These are phyloP conservation scores for Pseudogymnoascus sp. DNA, from an alignment of 2,329 filamentous ascomycete genomes.

Conservation along the genomic window DNA sequence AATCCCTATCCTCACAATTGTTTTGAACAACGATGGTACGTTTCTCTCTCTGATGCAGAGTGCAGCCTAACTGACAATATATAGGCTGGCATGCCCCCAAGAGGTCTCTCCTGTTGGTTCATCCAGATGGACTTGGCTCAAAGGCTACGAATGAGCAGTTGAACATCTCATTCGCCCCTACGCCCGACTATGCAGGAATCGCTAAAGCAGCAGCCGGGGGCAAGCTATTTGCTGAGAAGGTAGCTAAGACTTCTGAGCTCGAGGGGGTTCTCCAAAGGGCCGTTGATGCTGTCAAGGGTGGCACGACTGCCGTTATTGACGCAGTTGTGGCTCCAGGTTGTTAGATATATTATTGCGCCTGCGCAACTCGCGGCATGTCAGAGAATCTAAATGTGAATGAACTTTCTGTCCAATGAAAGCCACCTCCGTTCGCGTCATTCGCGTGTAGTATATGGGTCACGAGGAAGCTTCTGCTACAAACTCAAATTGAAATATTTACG, in stretches of 20 bases:
- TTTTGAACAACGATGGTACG: conserved; percentile 57
- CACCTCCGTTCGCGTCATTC: background rate
- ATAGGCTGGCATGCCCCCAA: conserved; percentile 59
- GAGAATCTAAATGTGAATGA: background rate
- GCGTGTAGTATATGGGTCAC: background rate
- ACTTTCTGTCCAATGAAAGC: background rate
- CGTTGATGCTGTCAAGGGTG: conserved; percentile 48
- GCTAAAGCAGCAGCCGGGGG: conserved; percentile 59
- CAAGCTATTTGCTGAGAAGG: conserved; percentile 52
- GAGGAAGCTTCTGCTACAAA: background rate
- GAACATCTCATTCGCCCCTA: conserved; percentile 57
- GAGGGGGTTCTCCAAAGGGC: conserved; percentile 48
- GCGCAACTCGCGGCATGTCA: background rate
- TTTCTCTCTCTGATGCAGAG: background rate
- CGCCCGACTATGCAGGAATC: conserved; percentile 59
- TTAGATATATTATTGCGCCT: conserved; percentile 12
- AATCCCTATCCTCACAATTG: conserved; percentile 59
- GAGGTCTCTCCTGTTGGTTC: conserved; percentile 54
- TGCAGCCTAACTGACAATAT: background rate
- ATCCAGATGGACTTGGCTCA: conserved; percentile 55
- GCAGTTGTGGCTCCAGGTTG: conserved; percentile 25
- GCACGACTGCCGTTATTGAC: conserved; percentile 55
- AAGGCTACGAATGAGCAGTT: conserved; percentile 56
- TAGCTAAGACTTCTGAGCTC: conserved; percentile 49
- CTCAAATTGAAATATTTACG: background rate